Evolutionary conservation across 176 grass and related monocot species (phyloP).

Genomic region (Lolium perenne): DNA sequence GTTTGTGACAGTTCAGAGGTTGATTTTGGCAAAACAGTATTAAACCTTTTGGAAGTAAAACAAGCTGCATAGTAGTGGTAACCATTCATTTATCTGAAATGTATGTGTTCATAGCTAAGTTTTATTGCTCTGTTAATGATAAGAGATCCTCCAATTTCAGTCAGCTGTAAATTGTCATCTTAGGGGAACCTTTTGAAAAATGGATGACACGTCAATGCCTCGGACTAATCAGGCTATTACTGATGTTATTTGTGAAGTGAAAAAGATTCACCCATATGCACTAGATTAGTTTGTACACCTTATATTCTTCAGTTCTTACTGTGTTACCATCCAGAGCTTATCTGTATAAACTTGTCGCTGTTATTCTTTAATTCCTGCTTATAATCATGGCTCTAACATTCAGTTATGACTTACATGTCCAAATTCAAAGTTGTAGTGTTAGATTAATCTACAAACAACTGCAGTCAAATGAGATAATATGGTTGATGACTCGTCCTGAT

Average conservation of each 20-base stretch:
- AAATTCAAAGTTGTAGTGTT: not conserved
- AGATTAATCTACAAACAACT: not conserved
- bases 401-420: not conserved
- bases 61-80: not conserved
- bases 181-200: slow-evolving; percentile 27
- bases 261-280: not conserved
- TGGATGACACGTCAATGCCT: not conserved
- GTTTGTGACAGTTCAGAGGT: slow-evolving; percentile 12
- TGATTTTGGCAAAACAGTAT: not conserved
- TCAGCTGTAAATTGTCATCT: not conserved
- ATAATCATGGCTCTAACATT: not conserved
- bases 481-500: slow-evolving; percentile 5
- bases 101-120: not conserved
- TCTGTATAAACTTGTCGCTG: not conserved
- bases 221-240: not conserved
- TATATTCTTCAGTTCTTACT: not conserved
- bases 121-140: not conserved
- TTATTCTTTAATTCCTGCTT: not conserved
- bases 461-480: not conserved
- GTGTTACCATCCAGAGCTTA: not conserved
- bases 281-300: not conserved
- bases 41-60: slow-evolving; percentile 5
- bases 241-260: slow-evolving; percentile 8
- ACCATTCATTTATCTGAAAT: not conserved
- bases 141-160: not conserved